These are phyloP conservation scores for Dovyalis caffra DNA, from an alignment of 345 rosid genomes.

Conservation along the genomic window DNA sequence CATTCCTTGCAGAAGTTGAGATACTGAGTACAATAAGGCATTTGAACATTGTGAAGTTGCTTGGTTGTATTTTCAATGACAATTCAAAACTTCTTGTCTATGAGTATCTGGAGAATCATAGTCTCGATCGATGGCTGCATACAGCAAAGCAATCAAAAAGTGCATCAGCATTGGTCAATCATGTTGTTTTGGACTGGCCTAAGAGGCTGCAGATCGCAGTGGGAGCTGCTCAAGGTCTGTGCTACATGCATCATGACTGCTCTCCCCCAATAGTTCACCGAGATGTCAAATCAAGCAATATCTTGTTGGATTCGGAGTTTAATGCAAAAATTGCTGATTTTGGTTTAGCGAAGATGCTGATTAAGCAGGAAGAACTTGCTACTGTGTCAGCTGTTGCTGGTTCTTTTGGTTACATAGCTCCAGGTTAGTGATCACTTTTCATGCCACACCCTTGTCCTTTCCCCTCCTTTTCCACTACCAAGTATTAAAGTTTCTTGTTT, in stretches of 20 bases:
- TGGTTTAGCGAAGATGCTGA: constrained; percentile 22
- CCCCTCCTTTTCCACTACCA: neutral
- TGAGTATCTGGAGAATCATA: constrained; percentile 19
- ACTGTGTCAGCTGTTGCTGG: constrained; percentile 20
- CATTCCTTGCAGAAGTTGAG: constrained; percentile 27
- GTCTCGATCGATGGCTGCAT: constrained; percentile 30
- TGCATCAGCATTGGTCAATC: constrained; percentile 1
- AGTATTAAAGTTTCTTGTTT: neutral
- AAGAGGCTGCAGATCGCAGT: constrained; percentile 20
- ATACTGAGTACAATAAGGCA: constrained; percentile 24
- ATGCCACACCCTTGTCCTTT: neutral
- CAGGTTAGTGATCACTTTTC: constrained; percentile 9
- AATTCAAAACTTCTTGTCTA: constrained; percentile 25
- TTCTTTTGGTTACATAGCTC: constrained; percentile 31
- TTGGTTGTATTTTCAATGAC: constrained; percentile 20
- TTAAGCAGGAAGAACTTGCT: constrained; percentile 9
- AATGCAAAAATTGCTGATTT: constrained; percentile 34
- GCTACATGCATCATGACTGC: constrained; percentile 28
- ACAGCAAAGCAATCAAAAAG: neutral
- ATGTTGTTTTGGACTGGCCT: constrained; percentile 21
- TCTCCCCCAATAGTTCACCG: constrained; percentile 20
- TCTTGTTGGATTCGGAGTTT: constrained; percentile 25
- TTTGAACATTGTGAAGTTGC: constrained; percentile 33
- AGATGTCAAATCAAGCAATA: constrained; percentile 31
- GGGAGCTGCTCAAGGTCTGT: constrained; percentile 26